Evolutionary conservation across 768 basidiomycete genomes (phyloP).

Genomic region (Floccularia luteovirens): DNA sequence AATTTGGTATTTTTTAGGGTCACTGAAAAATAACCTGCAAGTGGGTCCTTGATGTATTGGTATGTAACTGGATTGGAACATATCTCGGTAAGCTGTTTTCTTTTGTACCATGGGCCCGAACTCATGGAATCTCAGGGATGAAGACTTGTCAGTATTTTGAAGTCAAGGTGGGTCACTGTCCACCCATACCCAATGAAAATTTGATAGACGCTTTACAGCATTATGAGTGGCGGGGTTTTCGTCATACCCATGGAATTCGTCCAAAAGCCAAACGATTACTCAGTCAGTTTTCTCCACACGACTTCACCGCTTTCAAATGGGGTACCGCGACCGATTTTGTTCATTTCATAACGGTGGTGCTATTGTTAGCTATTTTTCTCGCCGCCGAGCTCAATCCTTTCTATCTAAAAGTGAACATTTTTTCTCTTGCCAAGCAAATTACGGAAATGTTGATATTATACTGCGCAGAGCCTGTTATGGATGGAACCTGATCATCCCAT

Average conservation of each 20-base stretch:
- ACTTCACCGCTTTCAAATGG: constrained; percentile 87
- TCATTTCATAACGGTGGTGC: constrained; percentile 69
- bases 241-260: constrained; percentile 69
- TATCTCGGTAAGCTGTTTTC: constrained; percentile 51
- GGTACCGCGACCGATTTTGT: constrained; percentile 68
- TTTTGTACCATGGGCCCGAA: background rate
- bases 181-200: constrained; percentile 6
- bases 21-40: constrained; percentile 17
- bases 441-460: background rate
- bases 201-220: constrained; percentile 35
- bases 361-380: constrained; percentile 71
- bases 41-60: constrained; percentile 83
- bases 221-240: constrained; percentile 80
- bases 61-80: constrained; percentile 87
- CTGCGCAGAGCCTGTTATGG: constrained; percentile 55
- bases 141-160: constrained; percentile 82
- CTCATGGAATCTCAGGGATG: constrained; percentile 49
- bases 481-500: constrained; percentile 90
- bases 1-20: background rate
- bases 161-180: constrained; percentile 58
- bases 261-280: constrained; percentile 75
- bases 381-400: constrained; percentile 85
- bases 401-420: constrained; percentile 62
- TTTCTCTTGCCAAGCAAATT: background rate
- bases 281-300: constrained; percentile 81